A percentile compares a stretch with the other conserved stretches of the same genome.
Conservation (phyloP, 1,139 yeast genomes). For the Debaryomycetaceae sp. region DNA sequence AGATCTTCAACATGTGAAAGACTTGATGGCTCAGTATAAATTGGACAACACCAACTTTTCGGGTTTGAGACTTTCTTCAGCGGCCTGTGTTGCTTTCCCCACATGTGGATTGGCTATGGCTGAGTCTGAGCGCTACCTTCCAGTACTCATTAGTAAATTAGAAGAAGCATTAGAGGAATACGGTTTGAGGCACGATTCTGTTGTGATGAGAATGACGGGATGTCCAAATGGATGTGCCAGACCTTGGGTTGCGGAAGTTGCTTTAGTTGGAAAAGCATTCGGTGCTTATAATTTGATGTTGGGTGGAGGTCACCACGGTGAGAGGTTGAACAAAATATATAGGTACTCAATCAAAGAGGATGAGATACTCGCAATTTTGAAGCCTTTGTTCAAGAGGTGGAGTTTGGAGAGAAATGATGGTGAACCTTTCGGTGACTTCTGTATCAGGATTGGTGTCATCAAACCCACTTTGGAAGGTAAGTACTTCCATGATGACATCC, state of each 20-base stretch:
- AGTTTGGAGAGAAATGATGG: constrained; percentile 85
- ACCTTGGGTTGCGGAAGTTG: constrained; percentile 97
- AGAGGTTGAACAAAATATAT: constrained; percentile 87
- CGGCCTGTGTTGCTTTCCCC: constrained; percentile 98
- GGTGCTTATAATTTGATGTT: constrained; percentile 92
- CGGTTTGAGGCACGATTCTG: constrained; percentile 90
- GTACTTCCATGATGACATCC: constrained; percentile 89
- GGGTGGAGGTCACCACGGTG: constrained; percentile 96
- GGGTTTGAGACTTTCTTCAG: constrained; percentile 83
- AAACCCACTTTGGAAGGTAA: constrained; percentile 89
- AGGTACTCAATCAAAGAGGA: constrained; percentile 88
- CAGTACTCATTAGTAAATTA: constrained; percentile 73
- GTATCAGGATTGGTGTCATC: constrained; percentile 79
- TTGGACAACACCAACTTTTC: constrained; percentile 83
- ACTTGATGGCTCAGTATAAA: constrained; percentile 65
- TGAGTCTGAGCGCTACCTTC: constrained; percentile 93
- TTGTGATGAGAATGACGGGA: constrained; percentile 98
- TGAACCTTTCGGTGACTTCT: constrained; percentile 95
- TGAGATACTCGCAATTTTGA: constrained; percentile 72
- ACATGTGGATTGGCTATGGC: constrained; percentile 99
- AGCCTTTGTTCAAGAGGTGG: constrained; percentile 91
- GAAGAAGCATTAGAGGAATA: constrained; percentile 85
- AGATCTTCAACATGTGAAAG: constrained; percentile 61
- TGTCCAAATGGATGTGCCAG: constrained; percentile 99
- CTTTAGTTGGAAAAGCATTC: constrained; percentile 90